These are phyloP conservation scores for Gracilariopsis chorda DNA, from an alignment of 23 red algal genomes.

Conservation along the genomic window DNA sequence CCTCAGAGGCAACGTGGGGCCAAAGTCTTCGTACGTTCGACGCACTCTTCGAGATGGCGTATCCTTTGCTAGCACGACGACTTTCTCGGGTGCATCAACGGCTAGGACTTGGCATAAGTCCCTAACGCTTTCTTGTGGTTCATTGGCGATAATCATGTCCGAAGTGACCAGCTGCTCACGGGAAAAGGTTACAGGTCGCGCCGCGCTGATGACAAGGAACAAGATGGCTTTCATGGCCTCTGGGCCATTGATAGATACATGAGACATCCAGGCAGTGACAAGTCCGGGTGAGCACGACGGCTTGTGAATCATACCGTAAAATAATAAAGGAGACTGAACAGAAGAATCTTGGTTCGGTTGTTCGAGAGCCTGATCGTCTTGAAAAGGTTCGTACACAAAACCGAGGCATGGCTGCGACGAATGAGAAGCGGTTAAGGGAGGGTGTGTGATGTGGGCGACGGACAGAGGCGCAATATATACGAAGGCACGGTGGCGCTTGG, in stretches of 20 bases:
- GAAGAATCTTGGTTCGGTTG: no score
- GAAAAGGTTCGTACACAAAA: no score
- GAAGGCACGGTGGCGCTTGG: no score
- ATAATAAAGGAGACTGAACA: no score
- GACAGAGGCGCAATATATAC: no score
- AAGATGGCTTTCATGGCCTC: conserved; percentile 27
- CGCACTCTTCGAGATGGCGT: background rate
- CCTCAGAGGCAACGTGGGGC: background rate
- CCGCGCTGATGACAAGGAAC: conserved; percentile 25
- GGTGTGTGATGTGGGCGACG: no score
- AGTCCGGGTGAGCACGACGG: conserved; percentile 2
- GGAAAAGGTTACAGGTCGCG: conserved; percentile 8
- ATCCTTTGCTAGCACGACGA: conserved; percentile 14
- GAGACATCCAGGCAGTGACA: conserved; percentile 19
- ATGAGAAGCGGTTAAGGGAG: no score
- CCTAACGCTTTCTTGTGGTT: background rate
- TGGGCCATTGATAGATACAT: conserved; percentile 48
- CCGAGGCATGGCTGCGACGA: no score
- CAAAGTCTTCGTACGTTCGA: conserved; percentile 51
- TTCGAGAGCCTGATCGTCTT: no score
- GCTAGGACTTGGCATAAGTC: background rate
- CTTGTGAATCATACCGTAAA: background rate
- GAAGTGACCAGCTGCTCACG: background rate
- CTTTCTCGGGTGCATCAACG: conserved; percentile 6
- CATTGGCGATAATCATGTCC: conserved; percentile 21